Percentiles rank a stretch among this genome's conserved stretches.
Evolutionary conservation across 2,329 filamentous ascomycete genomes (phyloP).

Genomic region (Alternaria sp.): DNA sequence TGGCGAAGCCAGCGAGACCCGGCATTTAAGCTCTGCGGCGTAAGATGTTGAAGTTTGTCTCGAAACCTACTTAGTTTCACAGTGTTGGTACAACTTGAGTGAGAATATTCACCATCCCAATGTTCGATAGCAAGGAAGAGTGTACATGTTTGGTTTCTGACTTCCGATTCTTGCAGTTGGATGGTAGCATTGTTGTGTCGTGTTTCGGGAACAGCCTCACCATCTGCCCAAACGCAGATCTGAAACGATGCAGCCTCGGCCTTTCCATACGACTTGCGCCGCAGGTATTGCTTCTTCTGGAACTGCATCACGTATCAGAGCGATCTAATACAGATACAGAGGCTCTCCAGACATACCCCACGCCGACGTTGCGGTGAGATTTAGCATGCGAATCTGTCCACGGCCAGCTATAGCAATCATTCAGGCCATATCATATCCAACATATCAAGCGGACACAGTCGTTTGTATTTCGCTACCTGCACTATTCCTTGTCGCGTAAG

Average conservation of each 20-base stretch:
- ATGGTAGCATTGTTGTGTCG: slow-evolving; percentile 11
- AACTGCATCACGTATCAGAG: not conserved
- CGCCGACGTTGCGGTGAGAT: not conserved
- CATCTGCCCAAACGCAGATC: slow-evolving; percentile 34
- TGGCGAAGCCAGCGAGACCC: slow-evolving; percentile 1
- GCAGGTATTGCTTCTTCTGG: slow-evolving; percentile 3
- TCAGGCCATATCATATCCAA: not conserved
- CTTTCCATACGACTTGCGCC: slow-evolving; percentile 1
- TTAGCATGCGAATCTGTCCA: not conserved
- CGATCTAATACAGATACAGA: not conserved
- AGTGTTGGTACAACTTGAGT: slow-evolving; percentile 21
- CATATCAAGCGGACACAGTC: not conserved
- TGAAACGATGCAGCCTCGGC: slow-evolving; percentile 39
- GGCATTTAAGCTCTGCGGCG: slow-evolving; percentile 25
- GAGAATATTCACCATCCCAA: slow-evolving; percentile 3
- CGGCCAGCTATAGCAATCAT: not conserved
- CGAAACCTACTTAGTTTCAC: slow-evolving; percentile 37
- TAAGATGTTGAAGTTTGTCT: slow-evolving; percentile 33
- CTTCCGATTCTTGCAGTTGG: slow-evolving; percentile 15
- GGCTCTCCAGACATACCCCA: slow-evolving; percentile 2
- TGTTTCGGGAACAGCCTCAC: slow-evolving; percentile 39
- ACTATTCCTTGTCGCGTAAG: not conserved
- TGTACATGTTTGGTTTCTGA: slow-evolving; percentile 24
- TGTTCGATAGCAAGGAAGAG: slow-evolving; percentile 22
- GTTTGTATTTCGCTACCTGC: not conserved